Base-by-base conservation (phyloP, 192 early-diverging fungal species). In the Umbelopsis ramanniana region DNA sequence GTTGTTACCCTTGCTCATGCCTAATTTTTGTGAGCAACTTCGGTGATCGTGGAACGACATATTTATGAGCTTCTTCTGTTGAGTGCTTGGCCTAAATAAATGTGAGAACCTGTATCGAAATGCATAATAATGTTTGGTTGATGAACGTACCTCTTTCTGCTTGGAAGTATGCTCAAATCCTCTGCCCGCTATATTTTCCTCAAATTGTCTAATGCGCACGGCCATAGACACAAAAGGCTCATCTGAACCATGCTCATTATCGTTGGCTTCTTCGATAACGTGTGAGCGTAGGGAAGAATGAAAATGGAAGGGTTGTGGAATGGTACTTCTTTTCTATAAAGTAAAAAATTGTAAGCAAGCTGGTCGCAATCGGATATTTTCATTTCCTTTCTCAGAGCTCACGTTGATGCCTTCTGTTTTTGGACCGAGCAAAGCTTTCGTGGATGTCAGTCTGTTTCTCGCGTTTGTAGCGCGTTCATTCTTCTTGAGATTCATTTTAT, bases 161-260 rank as follows among this genome's bases (percentile, higher is more conserved):
- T 63, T 63, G 0, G 33, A 29, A 6, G 29, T n/a, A 63, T 63
- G 57, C 0, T 63, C 33, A 37, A 15, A 37, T 35, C 57, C 33
- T 37, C 57, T 63, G 2, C 57, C 57, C 10, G 57, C 57, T 12
- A 63, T 63, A 63, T 63, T 63, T 35, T 63, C 57, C 33, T 63
- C 57, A 37, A 63, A 63, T 37, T 63, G 57, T 14, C 35, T 63
- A n/a, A 63, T 63, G 57, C 57, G 57, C 57, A 63, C 7, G 2
- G 57, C 57, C 33, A 63, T n/a, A 7, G 57, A 37, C 12, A 63
- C 57, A 63, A 63, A 63, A 3, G 57, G 57, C 12, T 63, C 57
- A 2, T 63, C 57, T 11, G 29, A 19, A 19, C 4, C 33, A 37
- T 63, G 23, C 35, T 35, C 15, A 19, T 37, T 63, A 37, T 63